These are phyloP conservation scores for Colletotrichum nymphaeae DNA, from an alignment of 2,329 filamentous ascomycete genomes.

Conservation along the genomic window DNA sequence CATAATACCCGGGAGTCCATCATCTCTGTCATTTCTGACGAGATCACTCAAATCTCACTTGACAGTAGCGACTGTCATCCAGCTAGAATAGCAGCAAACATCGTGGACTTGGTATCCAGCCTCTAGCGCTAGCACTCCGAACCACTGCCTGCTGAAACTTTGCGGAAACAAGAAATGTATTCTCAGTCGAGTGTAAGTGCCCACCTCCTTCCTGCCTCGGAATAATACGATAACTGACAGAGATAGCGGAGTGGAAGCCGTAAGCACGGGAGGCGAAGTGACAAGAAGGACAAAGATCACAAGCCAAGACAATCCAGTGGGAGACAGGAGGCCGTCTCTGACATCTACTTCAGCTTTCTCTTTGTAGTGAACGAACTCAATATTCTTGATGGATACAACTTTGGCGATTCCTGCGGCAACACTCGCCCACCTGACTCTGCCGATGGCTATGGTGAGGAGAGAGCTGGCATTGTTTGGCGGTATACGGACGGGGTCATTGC, in stretches of 20 bases:
- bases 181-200: background rate
- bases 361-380: slow-evolving; percentile 52
- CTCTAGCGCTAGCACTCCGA: background rate
- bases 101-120: background rate
- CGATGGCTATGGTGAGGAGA: slow-evolving; percentile 42
- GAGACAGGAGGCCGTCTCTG: background rate
- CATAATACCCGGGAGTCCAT: background rate
- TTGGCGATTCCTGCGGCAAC: slow-evolving; percentile 42
- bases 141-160: background rate
- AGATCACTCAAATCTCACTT: slow-evolving; percentile 10
- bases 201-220: background rate
- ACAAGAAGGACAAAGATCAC: background rate
- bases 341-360: slow-evolving; percentile 45
- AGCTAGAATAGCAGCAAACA: background rate
- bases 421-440: slow-evolving; percentile 43
- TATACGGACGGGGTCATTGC: slow-evolving; percentile 46
- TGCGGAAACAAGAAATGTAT: background rate
- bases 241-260: background rate
- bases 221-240: background rate
- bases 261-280: background rate
- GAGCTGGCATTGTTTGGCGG: slow-evolving; percentile 48
- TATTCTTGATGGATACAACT: slow-evolving; percentile 28
- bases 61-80: background rate
- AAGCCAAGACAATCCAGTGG: background rate
- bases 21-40: slow-evolving; percentile 31